Evolutionary conservation across 768 basidiomycete genomes (phyloP).

Genomic region (Naganishia friedmannii): DNA sequence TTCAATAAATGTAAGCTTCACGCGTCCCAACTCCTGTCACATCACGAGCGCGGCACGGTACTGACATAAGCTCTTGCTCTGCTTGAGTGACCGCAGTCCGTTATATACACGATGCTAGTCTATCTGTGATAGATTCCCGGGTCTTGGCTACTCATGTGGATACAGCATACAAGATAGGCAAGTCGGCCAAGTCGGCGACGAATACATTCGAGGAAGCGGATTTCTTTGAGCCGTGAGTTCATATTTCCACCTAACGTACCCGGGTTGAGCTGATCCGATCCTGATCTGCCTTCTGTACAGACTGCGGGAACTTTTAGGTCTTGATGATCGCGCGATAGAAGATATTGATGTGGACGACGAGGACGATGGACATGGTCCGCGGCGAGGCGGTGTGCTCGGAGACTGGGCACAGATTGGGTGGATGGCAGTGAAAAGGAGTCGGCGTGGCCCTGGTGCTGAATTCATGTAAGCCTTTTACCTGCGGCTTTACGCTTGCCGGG

Average conservation of each 20-base stretch:
- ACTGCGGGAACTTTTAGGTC: constrained; percentile 38
- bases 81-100: constrained; percentile 7
- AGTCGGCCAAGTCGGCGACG: constrained; percentile 79
- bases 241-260: not conserved
- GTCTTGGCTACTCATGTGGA: constrained; percentile 73
- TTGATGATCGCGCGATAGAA: constrained; percentile 37
- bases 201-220: constrained; percentile 91
- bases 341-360: constrained; percentile 54
- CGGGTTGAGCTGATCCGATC: not conserved
- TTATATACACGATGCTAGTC: constrained; percentile 62
- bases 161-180: constrained; percentile 80
- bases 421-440: constrained; percentile 74
- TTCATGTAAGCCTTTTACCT: constrained; percentile 68
- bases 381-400: constrained; percentile 45
- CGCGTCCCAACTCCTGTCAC: not conserved
- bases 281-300: constrained; percentile 27
- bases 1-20: not conserved
- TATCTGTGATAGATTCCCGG: constrained; percentile 84
- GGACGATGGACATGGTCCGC: constrained; percentile 53
- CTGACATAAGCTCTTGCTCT: not conserved
- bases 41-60: not conserved
- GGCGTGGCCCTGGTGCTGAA: constrained; percentile 73
- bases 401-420: constrained; percentile 86
- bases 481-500: not conserved
- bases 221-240: constrained; percentile 60